Evolutionary conservation across 345 rosid genomes (phyloP).

Genomic region (Boechera stricta): DNA sequence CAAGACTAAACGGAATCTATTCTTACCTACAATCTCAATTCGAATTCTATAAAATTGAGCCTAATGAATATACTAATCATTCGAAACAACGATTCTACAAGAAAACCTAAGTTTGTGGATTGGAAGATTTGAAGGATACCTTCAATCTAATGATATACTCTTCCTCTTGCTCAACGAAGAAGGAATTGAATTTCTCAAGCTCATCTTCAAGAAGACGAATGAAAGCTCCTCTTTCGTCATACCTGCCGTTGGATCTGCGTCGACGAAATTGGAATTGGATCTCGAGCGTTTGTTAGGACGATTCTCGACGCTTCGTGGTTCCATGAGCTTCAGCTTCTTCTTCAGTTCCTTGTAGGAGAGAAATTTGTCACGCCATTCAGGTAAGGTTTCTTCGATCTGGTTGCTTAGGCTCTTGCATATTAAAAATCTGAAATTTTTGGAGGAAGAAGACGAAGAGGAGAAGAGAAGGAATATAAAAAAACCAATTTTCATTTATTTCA

Average conservation of each 20-base stretch:
- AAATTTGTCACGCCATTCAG: slow-evolving; percentile 96
- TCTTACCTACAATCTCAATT: no score
- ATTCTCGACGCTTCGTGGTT: slow-evolving; percentile 51
- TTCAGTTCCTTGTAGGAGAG: slow-evolving; percentile 95
- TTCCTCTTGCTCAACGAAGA: slow-evolving; percentile 96
- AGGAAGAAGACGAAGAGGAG: no score
- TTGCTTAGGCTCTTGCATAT: slow-evolving; percentile 73
- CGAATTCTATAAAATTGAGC: no score
- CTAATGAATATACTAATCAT: no score
- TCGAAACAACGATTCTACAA: no score
- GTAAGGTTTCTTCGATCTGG: slow-evolving; percentile 94
- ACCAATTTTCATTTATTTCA: no score
- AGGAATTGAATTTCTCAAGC: slow-evolving; percentile 87
- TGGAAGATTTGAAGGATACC: slow-evolving; percentile 47
- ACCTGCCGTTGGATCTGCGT: slow-evolving; percentile 37
- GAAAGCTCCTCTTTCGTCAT: slow-evolving; percentile 78
- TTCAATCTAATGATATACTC: slow-evolving; percentile 91
- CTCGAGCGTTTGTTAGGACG: slow-evolving; percentile 66
- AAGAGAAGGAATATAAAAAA: no score
- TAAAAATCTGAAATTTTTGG: no score
- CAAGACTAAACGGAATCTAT: no score
- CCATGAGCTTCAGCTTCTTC: slow-evolving; percentile 77
- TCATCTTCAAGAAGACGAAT: slow-evolving; percentile 73
- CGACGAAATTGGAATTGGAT: slow-evolving; percentile 41
- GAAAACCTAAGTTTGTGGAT: background rate